Conservation (phyloP, 2,329 filamentous ascomycete species). For the Lachnellula cervina region DNA sequence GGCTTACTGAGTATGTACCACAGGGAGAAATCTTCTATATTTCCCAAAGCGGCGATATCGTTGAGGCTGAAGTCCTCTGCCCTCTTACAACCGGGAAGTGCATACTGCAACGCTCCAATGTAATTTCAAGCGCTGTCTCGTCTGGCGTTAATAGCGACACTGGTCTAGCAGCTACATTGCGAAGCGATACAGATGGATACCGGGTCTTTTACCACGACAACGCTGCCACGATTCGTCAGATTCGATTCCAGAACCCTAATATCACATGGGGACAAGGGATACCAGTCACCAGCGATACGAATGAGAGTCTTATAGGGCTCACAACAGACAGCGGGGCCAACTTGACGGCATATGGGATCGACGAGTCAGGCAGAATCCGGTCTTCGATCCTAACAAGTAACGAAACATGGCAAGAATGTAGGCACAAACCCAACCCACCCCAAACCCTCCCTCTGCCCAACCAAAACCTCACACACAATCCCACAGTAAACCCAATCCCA, state of each 20-base stretch:
- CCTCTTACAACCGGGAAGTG: neutral
- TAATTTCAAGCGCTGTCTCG: neutral
- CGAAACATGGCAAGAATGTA: neutral
- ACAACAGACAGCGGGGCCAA: neutral
- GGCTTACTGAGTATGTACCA: neutral
- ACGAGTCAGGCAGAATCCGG: neutral
- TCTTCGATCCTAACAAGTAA: neutral
- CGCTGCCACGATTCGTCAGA: neutral
- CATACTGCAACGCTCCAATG: neutral
- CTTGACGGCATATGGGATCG: neutral
- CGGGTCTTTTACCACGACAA: constrained; percentile 1
- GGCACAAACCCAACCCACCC: neutral
- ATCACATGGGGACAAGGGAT: neutral
- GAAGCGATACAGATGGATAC: neutral
- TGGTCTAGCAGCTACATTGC: neutral
- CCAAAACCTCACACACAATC: neutral
- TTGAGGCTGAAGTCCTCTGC: neutral
- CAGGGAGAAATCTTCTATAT: neutral
- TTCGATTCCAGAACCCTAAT: neutral
- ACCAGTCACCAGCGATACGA: neutral
- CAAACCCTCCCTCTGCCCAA: too few species aligned
- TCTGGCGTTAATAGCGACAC: neutral
- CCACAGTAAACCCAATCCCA: neutral
- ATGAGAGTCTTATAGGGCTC: neutral
- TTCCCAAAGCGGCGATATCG: neutral